Evolutionary conservation across 1,284 basidiomycete genomes (phyloP), one percentile per base, ranked within the genome.

Genomic region (Baeospora myosura): DNA sequence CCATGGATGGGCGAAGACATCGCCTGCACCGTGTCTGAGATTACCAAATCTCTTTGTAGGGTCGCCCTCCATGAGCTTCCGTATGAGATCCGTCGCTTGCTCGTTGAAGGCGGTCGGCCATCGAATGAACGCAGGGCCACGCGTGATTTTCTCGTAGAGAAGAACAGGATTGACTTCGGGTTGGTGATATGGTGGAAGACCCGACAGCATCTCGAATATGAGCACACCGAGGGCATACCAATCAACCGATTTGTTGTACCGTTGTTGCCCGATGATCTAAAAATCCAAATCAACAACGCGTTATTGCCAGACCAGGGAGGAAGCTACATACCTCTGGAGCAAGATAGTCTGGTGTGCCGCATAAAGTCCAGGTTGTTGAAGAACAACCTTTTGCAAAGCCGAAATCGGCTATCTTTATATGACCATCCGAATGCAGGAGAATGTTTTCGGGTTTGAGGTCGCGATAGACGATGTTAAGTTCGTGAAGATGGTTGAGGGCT

Each of bases 381-480:
- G 82, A 79, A 29, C 93, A 93, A 44, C 79, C 74, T 61, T 98
- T 98, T 5, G 95, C 94, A 55, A 98, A 98, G 5, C 95, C 95
- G 57, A 98, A 98, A 60, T 98, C 96, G 17, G 95, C 95, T 38
- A 98, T 86, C 65, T 97, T 98, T 64, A 98, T 91, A 61, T 98
- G 95, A 0, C 95, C 95, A 58, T 98, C 94, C 3, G 84, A 77
- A 45, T 86, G 88, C 36, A 98, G 77, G 17, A 98, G 74, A 46
- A 98, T 88, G 60, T 98, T 98, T 60, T 98, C 95, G 0, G 95
- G 95, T 63, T 98, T 98, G 32, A 98, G 76, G 63, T 98, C 95
- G 17, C 95, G 89, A 64, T 98, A 98, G 53, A 98, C 88, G 64
- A 98, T 94, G 55, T 95, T 81, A 38, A 88, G 75, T 2, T 74